Evolutionary conservation across 352 stramenopile genomes (phyloP), one percentile per base, ranked within the genome.

Genomic region (Globisporangium echinulatum): DNA sequence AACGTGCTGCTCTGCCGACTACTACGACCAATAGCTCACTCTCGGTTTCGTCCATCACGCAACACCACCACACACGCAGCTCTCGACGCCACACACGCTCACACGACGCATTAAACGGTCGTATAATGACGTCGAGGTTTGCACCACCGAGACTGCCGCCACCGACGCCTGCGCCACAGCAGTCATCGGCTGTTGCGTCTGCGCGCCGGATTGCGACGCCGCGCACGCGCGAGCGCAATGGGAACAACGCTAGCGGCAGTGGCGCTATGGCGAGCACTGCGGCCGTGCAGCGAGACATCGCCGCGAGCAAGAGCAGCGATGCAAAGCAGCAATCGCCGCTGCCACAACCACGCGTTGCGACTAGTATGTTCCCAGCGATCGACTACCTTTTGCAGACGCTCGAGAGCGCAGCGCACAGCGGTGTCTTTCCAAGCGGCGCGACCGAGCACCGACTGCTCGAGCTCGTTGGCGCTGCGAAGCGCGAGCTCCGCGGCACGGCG

Each of bases 111-210:
- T n/a, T 46, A 5, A 13, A 46, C 42, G 15, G 44, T 49, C 42
- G 8, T 48, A 15, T n/a, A 19, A 62, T 62, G 57, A 8, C 49
- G 6, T 62, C 57, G 49, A 62, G 57, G 57, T 40, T 56, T 48
- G 50, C 56, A 7, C 14, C 15, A n/a, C 11, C 51, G n/a, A 19
- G 56, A 36, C 49, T 48, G 3, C 49, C 43, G 7, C 54, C 54
- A 7, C 13, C 54, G 11, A 42, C 44, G 14, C 25, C 33, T 51
- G 15, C 54, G 7, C 33, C 36, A 25, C 19, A 44, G 19, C 50
- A 55, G 50, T 47, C 54, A 17, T 33, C 43, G 0, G 46, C 44
- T 25, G 33, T 60, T 44, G 38, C 44, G 11, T 52, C 54, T 4
- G 36, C 13, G 14, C 9, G 49, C 43, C 36, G 36, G 10, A 55